Base-by-base conservation (phyloP, 2,329 filamentous ascomycete species). In the Monilinia fructigena region DNA sequence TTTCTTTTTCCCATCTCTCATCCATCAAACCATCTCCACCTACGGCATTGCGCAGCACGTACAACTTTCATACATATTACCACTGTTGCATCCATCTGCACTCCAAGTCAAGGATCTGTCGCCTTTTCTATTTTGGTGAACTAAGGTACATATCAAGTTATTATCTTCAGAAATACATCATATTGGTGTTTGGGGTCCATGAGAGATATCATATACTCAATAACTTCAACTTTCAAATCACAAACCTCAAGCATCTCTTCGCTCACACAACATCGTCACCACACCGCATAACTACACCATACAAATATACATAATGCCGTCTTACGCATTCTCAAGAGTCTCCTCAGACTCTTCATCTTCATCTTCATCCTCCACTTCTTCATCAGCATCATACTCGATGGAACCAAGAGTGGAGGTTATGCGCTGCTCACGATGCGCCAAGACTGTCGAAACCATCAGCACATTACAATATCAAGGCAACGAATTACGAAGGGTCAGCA, bases 341-440 rank as follows among this genome's bases (percentile, higher is more conserved):
- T 73, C 72, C 14, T 74, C 72, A 18, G 65, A 67, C 45, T 68
- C 70, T 10, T 70, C 68, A 2, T 69, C 62, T 53, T 66, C 60
- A 4, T 68, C 70, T 2, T 69, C 68, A 7, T 68, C 68, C 23
- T 71, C 69, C 18, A 70, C 68, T 40, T 63, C 69, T 23, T 67
- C 69, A 20, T 70, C 68, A n/a, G 69, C 69, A 26, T 68, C 68
- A 55, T 58, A 55, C 50, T 53, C 65, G 18, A 23, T 55, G 16
- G 58, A 52, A 42, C 71, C 74, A 26, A 70, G 73, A 23, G 85
- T 88, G 66, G 82, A 85, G 78, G 80, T 85, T 42, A 79, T 89
- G 71, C 85, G 86, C 72, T 89, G 86, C 79, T 83, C 87, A 75
- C 83, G 86, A 67, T 87, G 85, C 74, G 82, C 84, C 53, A 82